Percentiles rank a stretch among this genome's conserved stretches.
phyloP scores from a whole-genome alignment of 2,329 filamentous ascomycete genomes.

The Pseudocercospora vitis region DNA sequence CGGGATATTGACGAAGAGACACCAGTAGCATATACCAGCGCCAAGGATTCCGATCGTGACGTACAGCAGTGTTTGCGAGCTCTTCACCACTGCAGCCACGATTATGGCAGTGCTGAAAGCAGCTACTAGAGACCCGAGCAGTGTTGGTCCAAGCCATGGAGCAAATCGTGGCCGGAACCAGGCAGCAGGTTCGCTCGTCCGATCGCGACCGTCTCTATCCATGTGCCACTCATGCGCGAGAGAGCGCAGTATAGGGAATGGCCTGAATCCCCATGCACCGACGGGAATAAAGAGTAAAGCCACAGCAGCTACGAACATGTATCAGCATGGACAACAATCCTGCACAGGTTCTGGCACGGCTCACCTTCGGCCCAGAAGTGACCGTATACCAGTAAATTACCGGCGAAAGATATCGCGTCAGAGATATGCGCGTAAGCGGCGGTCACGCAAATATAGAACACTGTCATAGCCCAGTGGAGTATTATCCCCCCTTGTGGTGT shows the following conservation, averaged over 20 bases:
- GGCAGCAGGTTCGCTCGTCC: slow-evolving; percentile 3
- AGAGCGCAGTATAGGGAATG: slow-evolving; percentile 3
- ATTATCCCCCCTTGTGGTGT: slow-evolving; percentile 17
- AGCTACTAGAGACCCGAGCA: slow-evolving; percentile 1
- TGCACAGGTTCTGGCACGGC: too few relatives aligned
- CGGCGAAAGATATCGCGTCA: slow-evolving; percentile 10
- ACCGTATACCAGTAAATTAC: slow-evolving; percentile 11
- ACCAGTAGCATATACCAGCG: slow-evolving; percentile 11
- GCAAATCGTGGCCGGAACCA: slow-evolving; percentile 9
- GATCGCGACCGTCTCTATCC: neutral
- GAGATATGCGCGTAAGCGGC: slow-evolving; percentile 6
- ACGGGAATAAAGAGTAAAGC: slow-evolving; percentile 10
- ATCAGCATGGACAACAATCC: neutral
- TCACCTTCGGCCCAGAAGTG: slow-evolving; percentile 14
- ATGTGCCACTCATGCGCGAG: slow-evolving; percentile 9
- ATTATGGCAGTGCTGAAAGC: slow-evolving; percentile 8
- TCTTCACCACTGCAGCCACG: slow-evolving; percentile 5
- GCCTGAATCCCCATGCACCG: slow-evolving; percentile 6
- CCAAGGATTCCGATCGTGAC: slow-evolving; percentile 11
- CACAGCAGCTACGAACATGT: neutral
- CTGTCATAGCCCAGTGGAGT: slow-evolving; percentile 15
- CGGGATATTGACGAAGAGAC: slow-evolving; percentile 1
- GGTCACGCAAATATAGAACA: slow-evolving; percentile 13
- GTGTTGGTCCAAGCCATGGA: slow-evolving; percentile 9
- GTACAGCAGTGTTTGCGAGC: slow-evolving; percentile 7